Percentiles rank a stretch among this genome's conserved stretches.
phyloP scores from a whole-genome alignment of 495 filamentous ascomycete species.

The Penicillium psychrofluorescens region DNA sequence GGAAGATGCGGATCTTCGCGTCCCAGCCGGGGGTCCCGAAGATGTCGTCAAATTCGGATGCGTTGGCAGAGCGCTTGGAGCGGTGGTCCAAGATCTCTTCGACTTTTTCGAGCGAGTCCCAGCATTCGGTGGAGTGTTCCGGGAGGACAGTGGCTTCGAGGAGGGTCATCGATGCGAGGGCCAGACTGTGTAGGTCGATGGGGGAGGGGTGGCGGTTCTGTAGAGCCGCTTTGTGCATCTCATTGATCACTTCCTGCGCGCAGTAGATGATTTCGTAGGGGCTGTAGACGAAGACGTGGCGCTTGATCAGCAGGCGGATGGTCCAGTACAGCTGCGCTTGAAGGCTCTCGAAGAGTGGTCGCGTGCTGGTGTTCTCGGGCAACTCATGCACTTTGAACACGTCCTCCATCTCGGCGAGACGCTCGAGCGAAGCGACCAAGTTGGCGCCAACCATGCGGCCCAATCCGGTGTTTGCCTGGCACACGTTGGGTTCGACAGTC shows the following conservation, averaged over 20 bases:
- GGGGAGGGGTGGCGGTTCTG: conserved; percentile 39
- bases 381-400: conserved; percentile 26
- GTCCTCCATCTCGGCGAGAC: conserved; percentile 31
- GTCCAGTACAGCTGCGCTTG: conserved; percentile 72
- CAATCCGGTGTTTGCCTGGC: conserved; percentile 33
- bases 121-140: conserved; percentile 33
- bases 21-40: conserved; percentile 38
- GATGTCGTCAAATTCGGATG: conserved; percentile 29
- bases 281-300: conserved; percentile 47
- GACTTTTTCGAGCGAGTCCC: conserved; percentile 37
- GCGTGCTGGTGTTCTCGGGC: conserved; percentile 20
- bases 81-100: conserved; percentile 39
- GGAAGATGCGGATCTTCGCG: conserved; percentile 39
- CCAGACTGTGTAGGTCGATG: conserved; percentile 65
- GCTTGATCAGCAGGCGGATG: conserved; percentile 53
- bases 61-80: conserved; percentile 16
- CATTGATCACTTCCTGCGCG: conserved; percentile 51
- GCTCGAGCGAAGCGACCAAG: conserved; percentile 32
- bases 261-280: conserved; percentile 56
- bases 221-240: conserved; percentile 47
- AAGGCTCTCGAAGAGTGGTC: conserved; percentile 35
- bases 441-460: conserved; percentile 33
- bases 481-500: conserved; percentile 29
- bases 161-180: conserved; percentile 61
- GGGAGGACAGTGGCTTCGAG: conserved; percentile 54